Evolutionary conservation across 2,329 filamentous ascomycete genomes (phyloP).

Genomic region (Aspergillus aculeatinus): DNA sequence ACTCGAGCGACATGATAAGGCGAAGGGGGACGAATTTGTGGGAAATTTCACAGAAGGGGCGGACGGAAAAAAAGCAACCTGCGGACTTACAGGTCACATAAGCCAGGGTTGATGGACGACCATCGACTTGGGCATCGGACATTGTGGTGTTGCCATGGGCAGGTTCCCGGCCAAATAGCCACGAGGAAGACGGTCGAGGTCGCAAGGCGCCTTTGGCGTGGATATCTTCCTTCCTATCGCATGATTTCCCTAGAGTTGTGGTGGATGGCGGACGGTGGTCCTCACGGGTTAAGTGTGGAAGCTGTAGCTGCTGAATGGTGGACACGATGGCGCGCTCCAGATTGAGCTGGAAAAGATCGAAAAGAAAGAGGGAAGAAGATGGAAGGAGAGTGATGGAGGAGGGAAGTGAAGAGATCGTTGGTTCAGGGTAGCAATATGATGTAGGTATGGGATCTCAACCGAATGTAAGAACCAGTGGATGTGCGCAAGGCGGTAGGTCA

Average conservation of each 20-base stretch:
- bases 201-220: slow-evolving; percentile 38
- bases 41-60: background rate
- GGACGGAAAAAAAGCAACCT: slow-evolving; percentile 7
- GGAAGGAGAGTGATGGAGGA: slow-evolving; percentile 9
- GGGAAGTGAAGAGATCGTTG: slow-evolving; percentile 14
- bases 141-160: slow-evolving; percentile 45
- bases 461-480: too few species aligned
- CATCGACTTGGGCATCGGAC: slow-evolving; percentile 41
- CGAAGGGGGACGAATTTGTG: slow-evolving; percentile 3
- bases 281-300: slow-evolving; percentile 19
- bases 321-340: slow-evolving; percentile 23
- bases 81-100: slow-evolving; percentile 38
- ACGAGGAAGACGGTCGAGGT: slow-evolving; percentile 33
- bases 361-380: background rate
- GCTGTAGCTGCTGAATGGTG: slow-evolving; percentile 7
- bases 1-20: background rate
- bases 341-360: slow-evolving; percentile 13
- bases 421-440: background rate
- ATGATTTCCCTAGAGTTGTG: slow-evolving; percentile 34
- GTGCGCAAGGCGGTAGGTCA: background rate
- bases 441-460: too few species aligned
- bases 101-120: slow-evolving; percentile 35
- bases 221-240: slow-evolving; percentile 38
- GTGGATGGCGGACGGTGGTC: slow-evolving; percentile 19
- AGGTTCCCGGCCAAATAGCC: slow-evolving; percentile 32